A percentile compares a stretch with the other conserved stretches of the same genome.
Evolutionary conservation across 805 yeast species (phyloP).

Genomic region (Grigorovia humatica): DNA sequence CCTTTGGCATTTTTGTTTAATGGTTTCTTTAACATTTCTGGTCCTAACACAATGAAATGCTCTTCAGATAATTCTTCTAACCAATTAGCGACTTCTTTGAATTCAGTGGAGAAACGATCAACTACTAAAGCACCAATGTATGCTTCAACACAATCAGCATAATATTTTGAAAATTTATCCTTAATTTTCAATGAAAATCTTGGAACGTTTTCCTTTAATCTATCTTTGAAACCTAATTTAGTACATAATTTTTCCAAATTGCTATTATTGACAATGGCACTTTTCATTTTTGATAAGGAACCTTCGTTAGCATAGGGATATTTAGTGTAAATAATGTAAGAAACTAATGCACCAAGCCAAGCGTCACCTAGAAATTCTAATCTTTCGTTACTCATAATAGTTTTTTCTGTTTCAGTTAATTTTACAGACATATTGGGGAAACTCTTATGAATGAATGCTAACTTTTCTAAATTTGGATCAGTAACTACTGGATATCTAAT

Average conservation of each 20-base stretch:
- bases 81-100: slow-evolving; percentile 42
- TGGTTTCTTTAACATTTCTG: slow-evolving; percentile 13
- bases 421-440: slow-evolving; percentile 11
- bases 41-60: slow-evolving; percentile 7
- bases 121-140: slow-evolving; percentile 67
- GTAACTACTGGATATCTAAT: slow-evolving; percentile 15
- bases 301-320: slow-evolving; percentile 72
- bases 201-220: slow-evolving; percentile 39
- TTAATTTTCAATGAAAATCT: slow-evolving; percentile 38
- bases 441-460: slow-evolving; percentile 18
- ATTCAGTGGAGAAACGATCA: slow-evolving; percentile 36
- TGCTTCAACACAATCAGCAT: slow-evolving; percentile 85
- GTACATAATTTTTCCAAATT: slow-evolving; percentile 56
- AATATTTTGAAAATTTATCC: slow-evolving; percentile 38
- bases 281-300: slow-evolving; percentile 52
- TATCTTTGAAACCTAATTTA: slow-evolving; percentile 50
- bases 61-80: slow-evolving; percentile 33
- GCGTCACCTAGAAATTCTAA: slow-evolving; percentile 84
- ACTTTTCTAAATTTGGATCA: slow-evolving; percentile 10
- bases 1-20: slow-evolving; percentile 58
- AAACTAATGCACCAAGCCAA: slow-evolving; percentile 53
- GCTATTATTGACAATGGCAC: slow-evolving; percentile 56
- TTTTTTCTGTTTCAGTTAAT: slow-evolving; percentile 9
- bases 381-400: slow-evolving; percentile 46
- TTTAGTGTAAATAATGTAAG: slow-evolving; percentile 48